A percentile compares a stretch with the other conserved stretches of the same genome.
Evolutionary conservation across 2,329 filamentous ascomycete species (phyloP).

Genomic region (Seiridium unicorne): DNA sequence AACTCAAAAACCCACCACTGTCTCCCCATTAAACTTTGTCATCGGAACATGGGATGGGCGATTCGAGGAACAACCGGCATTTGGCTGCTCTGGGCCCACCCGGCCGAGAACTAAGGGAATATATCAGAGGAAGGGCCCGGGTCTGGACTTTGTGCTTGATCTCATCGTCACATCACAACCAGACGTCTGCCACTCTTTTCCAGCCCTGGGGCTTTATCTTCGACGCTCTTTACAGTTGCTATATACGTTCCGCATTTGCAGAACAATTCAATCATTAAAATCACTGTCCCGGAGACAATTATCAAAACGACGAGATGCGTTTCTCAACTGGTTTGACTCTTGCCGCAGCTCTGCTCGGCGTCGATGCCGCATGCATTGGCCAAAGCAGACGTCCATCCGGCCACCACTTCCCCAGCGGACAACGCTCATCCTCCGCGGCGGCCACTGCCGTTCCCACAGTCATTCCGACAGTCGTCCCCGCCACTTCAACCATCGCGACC

Average conservation of each 20-base stretch:
- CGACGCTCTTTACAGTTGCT: background rate
- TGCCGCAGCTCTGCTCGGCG: conserved; percentile 2
- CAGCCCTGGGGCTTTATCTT: conserved; percentile 3
- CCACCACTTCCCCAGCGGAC: background rate
- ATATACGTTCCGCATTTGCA: background rate
- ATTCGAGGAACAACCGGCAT: background rate
- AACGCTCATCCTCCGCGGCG: background rate
- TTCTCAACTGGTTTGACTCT: conserved; percentile 1
- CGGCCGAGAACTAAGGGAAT: background rate
- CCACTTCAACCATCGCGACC: background rate
- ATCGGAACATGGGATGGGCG: background rate
- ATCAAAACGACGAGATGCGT: background rate
- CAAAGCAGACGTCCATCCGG: background rate
- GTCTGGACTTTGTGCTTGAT: background rate
- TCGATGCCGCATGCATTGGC: background rate
- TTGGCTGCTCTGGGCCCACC: background rate
- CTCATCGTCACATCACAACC: background rate
- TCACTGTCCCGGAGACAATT: conserved; percentile 2
- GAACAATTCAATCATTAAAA: background rate
- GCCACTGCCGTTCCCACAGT: background rate
- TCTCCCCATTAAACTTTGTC: background rate
- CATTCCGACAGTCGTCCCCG: background rate
- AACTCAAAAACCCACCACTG: background rate
- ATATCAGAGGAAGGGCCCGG: conserved; percentile 1
- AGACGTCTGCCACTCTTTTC: conserved; percentile 2